Evolutionary conservation across 2,329 filamentous ascomycete genomes (phyloP).

Genomic region (Claviceps africana): DNA sequence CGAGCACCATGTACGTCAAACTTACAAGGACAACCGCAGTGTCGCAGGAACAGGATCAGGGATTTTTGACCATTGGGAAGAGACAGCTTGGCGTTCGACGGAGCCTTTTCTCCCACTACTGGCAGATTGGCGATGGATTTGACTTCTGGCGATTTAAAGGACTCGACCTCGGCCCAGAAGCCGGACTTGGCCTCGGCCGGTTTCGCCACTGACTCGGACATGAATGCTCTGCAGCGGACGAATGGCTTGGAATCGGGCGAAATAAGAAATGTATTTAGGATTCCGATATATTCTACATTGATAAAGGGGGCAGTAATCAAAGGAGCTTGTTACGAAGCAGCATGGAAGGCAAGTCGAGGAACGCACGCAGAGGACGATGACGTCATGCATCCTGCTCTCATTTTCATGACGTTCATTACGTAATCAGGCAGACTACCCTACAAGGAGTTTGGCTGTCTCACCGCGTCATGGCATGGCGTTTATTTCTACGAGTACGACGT

Average conservation of each 20-base stretch:
- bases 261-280: no score
- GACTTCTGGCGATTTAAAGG: constrained; percentile 25
- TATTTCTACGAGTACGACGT: no score
- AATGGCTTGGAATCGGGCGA: no score
- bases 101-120: constrained; percentile 40
- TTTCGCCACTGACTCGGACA: constrained; percentile 3
- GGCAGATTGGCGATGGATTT: constrained; percentile 34
- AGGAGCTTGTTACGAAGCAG: neutral
- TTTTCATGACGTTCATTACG: neutral
- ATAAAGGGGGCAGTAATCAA: no score
- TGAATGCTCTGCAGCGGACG: neutral
- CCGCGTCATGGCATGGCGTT: no score
- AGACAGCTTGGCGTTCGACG: constrained; percentile 34
- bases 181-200: constrained; percentile 7
- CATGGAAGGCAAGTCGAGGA: neutral
- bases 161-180: constrained; percentile 25
- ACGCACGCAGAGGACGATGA: neutral
- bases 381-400: neutral
- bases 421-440: neutral
- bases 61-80: constrained; percentile 43
- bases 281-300: no score
- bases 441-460: neutral
- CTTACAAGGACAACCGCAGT: constrained; percentile 63
- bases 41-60: constrained; percentile 53
- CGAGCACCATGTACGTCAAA: constrained; percentile 2